A percentile compares a stretch with the other conserved stretches of the same genome.
Evolutionary conservation across 2,329 filamentous ascomycete genomes (phyloP).

Genomic region (Talaromyces islandicus): DNA sequence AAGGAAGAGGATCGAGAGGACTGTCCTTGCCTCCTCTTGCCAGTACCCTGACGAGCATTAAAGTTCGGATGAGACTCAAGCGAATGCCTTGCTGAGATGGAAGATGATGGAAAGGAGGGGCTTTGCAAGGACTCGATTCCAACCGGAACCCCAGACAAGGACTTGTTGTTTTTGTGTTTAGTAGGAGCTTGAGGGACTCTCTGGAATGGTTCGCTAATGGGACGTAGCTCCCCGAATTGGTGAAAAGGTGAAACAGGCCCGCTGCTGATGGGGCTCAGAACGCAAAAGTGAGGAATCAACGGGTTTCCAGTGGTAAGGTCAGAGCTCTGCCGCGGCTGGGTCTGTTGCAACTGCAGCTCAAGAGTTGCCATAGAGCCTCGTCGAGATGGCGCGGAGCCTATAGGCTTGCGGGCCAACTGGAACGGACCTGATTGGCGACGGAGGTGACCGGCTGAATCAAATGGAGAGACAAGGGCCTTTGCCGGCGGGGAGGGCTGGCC

Average conservation of each 20-base stretch:
- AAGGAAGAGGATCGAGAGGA: background rate
- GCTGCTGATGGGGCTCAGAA: background rate
- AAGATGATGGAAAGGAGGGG: background rate
- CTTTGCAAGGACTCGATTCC: background rate
- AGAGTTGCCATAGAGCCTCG: constrained; percentile 9
- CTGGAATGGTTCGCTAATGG: background rate
- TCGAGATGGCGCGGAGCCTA: constrained; percentile 25
- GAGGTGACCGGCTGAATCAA: constrained; percentile 15
- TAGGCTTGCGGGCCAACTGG: constrained; percentile 31
- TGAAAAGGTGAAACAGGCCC: background rate
- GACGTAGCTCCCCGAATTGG: background rate
- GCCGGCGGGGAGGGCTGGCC: constrained; percentile 25
- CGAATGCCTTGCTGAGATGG: background rate
- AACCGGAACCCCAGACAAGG: background rate
- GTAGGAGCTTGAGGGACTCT: background rate
- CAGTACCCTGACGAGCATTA: background rate
- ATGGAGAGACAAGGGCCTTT: constrained; percentile 23
- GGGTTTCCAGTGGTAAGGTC: constrained; percentile 5
- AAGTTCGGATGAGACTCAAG: constrained; percentile 3
- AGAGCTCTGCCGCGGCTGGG: background rate
- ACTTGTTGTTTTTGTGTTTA: constrained; percentile 3
- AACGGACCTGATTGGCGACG: constrained; percentile 21
- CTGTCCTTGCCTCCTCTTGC: constrained; percentile 3
- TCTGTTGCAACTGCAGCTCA: constrained; percentile 6
- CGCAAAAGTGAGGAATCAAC: constrained; percentile 9